Conservation (phyloP, 208 protist species). For the Angomonas ambiguus region DNA sequence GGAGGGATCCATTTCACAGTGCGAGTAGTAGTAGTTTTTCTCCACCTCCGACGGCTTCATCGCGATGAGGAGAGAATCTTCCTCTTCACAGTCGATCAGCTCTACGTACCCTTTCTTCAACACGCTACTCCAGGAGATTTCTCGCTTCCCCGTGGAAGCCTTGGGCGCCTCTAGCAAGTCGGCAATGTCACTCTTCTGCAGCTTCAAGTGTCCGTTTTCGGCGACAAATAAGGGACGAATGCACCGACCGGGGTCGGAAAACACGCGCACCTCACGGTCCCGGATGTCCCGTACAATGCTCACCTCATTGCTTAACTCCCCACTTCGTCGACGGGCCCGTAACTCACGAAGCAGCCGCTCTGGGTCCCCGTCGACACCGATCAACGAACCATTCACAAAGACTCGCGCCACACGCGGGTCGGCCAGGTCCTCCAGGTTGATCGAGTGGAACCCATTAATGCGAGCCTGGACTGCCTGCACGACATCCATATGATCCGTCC, state of each 20-base stretch:
- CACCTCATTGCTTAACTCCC: conserved; percentile 76
- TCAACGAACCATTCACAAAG: conserved; percentile 77
- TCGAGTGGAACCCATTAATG: conserved; percentile 65
- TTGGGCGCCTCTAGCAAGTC: conserved; percentile 54
- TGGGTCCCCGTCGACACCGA: conserved; percentile 80
- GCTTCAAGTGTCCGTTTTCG: conserved; percentile 45
- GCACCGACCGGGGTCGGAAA: conserved; percentile 70
- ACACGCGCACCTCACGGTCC: conserved; percentile 68
- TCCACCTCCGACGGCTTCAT: conserved; percentile 68
- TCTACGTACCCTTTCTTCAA: conserved; percentile 70
- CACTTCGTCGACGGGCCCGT: conserved; percentile 65
- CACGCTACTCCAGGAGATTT: conserved; percentile 65
- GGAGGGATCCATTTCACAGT: conserved; percentile 89
- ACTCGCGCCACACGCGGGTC: conserved; percentile 58
- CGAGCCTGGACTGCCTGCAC: conserved; percentile 64
- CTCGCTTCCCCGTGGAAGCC: conserved; percentile 74
- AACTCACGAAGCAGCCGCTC: conserved; percentile 66
- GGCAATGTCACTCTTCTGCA: conserved; percentile 57
- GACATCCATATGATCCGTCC: conserved; percentile 90
- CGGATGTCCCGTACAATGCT: conserved; percentile 68
- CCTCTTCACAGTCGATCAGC: conserved; percentile 99
- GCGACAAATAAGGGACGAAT: conserved; percentile 75
- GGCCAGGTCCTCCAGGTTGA: conserved; percentile 75
- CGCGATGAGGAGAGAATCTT: conserved; percentile 98
- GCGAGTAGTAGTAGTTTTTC: conserved; percentile 83